phyloP scores from a whole-genome alignment of 257 asterid species.

The Rubia yunnanensis region DNA sequence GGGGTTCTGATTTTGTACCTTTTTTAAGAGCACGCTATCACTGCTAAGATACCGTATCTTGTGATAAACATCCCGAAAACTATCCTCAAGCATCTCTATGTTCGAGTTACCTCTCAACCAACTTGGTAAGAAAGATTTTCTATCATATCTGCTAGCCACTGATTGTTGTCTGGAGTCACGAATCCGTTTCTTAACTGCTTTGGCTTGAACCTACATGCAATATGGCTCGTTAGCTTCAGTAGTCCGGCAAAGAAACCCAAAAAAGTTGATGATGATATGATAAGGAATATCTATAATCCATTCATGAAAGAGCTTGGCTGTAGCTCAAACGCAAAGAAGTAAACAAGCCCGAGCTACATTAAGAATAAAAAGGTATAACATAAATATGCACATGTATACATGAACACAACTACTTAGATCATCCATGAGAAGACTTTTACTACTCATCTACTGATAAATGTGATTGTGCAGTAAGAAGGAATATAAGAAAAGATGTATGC shows the following conservation, averaged over 20 bases:
- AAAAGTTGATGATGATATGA: neutral
- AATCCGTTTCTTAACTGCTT: constrained; percentile 41
- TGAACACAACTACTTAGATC: neutral
- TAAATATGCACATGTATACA: neutral
- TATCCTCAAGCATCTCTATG: constrained; percentile 46
- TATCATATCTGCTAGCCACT: constrained; percentile 12
- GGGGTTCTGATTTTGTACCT: constrained; percentile 31
- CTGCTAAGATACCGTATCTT: constrained; percentile 41
- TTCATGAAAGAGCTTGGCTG: neutral
- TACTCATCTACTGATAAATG: neutral
- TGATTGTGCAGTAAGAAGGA: neutral
- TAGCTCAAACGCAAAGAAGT: neutral
- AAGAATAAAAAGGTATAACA: too few relatives aligned
- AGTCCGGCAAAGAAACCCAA: neutral
- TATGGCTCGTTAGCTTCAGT: neutral
- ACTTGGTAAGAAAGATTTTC: constrained; percentile 14
- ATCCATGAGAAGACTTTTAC: neutral
- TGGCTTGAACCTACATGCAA: constrained; percentile 42
- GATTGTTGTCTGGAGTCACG: constrained; percentile 41
- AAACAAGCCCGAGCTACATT: neutral
- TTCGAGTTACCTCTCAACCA: constrained; percentile 24
- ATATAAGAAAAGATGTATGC: neutral
- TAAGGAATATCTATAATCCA: neutral
- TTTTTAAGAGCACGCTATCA: constrained; percentile 44
- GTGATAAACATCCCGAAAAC: constrained; percentile 39